Percentiles rank a stretch among this genome's conserved stretches.
Conservation (phyloP, 2,329 filamentous ascomycete species). For the Diaporthe humulicola region DNA sequence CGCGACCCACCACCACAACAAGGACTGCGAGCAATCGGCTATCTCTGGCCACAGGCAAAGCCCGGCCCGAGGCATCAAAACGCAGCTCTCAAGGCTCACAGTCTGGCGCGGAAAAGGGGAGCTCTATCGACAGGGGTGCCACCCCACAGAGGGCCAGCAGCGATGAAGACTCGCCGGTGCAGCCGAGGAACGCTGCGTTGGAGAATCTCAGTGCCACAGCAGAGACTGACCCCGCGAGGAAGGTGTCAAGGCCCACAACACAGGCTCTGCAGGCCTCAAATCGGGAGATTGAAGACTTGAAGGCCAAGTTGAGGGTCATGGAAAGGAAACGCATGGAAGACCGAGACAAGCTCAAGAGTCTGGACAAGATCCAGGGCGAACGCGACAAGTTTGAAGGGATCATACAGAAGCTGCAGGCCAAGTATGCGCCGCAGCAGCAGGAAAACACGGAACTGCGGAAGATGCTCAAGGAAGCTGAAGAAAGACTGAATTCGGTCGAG, state of each 20-base stretch:
- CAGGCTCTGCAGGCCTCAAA: conserved; percentile 55
- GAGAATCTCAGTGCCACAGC: conserved; percentile 61
- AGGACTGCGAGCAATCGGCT: conserved; percentile 58
- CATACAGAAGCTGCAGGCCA: conserved; percentile 90
- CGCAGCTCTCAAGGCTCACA: conserved; percentile 52
- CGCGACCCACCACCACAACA: conserved; percentile 48
- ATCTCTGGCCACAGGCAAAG: conserved; percentile 53
- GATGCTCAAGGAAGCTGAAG: conserved; percentile 81
- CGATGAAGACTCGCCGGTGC: conserved; percentile 63
- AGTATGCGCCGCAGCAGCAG: conserved; percentile 86
- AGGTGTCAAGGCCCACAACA: conserved; percentile 38
- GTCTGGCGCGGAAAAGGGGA: conserved; percentile 55
- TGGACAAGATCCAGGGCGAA: conserved; percentile 83
- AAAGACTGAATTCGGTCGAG: conserved; percentile 77
- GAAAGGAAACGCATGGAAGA: conserved; percentile 91
- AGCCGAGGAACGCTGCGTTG: conserved; percentile 63
- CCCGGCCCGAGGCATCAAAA: conserved; percentile 50
- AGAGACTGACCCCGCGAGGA: conserved; percentile 50
- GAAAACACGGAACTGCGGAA: conserved; percentile 84
- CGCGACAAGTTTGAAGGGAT: conserved; percentile 84
- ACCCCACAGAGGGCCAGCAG: conserved; percentile 62
- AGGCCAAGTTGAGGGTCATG: conserved; percentile 87
- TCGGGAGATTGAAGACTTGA: conserved; percentile 86
- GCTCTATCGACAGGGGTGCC: conserved; percentile 48
- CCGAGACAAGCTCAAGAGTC: conserved; percentile 82